Evolutionary conservation across 2,329 filamentous ascomycete species (phyloP).

Genomic region (Trichoderma guizhouense): DNA sequence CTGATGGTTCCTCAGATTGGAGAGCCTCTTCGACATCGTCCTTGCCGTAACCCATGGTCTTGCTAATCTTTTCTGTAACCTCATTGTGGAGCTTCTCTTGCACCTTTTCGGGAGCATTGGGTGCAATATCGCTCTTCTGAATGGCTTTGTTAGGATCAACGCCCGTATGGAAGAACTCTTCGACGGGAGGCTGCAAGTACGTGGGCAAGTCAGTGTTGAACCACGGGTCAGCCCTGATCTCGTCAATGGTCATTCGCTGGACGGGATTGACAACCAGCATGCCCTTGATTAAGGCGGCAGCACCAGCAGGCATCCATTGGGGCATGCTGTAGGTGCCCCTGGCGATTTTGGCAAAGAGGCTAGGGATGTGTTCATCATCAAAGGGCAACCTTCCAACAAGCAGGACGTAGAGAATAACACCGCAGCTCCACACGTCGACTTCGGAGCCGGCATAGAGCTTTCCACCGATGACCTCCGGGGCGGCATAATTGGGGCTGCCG

Average conservation of each 20-base stretch:
- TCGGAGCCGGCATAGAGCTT: constrained; percentile 97
- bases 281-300: constrained; percentile 76
- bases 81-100: constrained; percentile 89
- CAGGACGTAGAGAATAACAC: constrained; percentile 83
- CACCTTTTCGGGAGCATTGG: constrained; percentile 71
- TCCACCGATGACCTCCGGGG: constrained; percentile 94
- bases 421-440: constrained; percentile 97
- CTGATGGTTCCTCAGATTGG: constrained; percentile 86
- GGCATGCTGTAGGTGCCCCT: constrained; percentile 91
- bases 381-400: constrained; percentile 84
- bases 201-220: constrained; percentile 82
- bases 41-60: constrained; percentile 96
- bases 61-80: constrained; percentile 92
- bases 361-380: constrained; percentile 97
- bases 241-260: constrained; percentile 87
- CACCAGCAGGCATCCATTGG: constrained; percentile 82
- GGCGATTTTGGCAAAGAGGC: constrained; percentile 95
- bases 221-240: constrained; percentile 92
- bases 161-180: constrained; percentile 93
- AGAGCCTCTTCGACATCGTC: constrained; percentile 93
- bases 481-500: constrained; percentile 96
- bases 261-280: constrained; percentile 97
- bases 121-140: constrained; percentile 74
- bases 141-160: constrained; percentile 91
- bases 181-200: constrained; percentile 81